Conservation (phyloP, 441 rosid genomes). For the Lepidium campestre region DNA sequence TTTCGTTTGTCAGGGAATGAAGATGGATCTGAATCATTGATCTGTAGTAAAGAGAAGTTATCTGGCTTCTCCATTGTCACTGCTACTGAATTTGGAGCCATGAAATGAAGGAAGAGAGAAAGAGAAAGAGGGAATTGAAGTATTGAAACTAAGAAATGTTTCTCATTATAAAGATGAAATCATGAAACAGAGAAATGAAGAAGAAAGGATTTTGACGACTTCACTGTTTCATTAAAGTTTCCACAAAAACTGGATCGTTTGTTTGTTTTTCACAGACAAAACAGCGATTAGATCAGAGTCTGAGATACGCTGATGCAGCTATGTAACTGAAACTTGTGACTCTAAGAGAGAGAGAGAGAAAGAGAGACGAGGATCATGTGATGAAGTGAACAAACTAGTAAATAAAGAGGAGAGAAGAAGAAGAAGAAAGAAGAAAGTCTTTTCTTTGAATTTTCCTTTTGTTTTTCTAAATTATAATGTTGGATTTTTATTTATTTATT, state of each 20-base stretch:
- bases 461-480: not conserved
- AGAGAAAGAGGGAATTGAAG: not conserved
- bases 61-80: conserved; percentile 65
- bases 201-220: not conserved
- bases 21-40: conserved; percentile 40
- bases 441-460: conserved; percentile 25
- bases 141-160: conserved; percentile 14
- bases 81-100: conserved; percentile 69
- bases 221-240: conserved; percentile 12
- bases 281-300: conserved; percentile 27
- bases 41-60: conserved; percentile 44
- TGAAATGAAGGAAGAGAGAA: not conserved
- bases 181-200: conserved; percentile 9
- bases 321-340: conserved; percentile 27
- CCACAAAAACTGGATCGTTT: conserved; percentile 28
- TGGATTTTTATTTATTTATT: not conserved
- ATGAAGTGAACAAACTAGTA: conserved; percentile 27
- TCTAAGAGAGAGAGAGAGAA: not conserved
- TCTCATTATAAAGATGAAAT: conserved; percentile 17
- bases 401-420: conserved; percentile 29
- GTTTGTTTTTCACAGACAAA: conserved; percentile 19
- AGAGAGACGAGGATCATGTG: conserved; percentile 30
- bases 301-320: conserved; percentile 20
- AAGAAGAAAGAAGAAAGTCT: conserved; percentile 12
- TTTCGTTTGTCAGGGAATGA: conserved; percentile 55